Evolutionary conservation across 805 yeast genomes (phyloP).

Genomic region (Kurtzmaniella fragi): DNA sequence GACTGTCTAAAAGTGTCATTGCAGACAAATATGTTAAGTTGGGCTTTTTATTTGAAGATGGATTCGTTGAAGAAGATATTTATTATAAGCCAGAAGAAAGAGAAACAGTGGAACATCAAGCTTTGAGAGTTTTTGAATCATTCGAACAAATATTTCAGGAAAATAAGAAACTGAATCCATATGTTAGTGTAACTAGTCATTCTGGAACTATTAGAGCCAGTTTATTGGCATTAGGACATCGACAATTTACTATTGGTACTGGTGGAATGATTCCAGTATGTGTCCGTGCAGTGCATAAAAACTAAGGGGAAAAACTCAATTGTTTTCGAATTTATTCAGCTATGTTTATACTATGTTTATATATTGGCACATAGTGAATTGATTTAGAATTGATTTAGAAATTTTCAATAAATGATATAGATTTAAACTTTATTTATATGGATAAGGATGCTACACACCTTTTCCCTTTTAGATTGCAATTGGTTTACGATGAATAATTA

Average conservation of each 20-base stretch:
- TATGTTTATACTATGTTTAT: no score
- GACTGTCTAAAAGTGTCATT: conserved; percentile 39
- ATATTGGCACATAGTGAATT: no score
- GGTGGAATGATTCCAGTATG: conserved; percentile 47
- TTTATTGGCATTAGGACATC: conserved; percentile 34
- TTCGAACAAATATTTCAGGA: conserved; percentile 29
- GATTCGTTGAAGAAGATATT: conserved; percentile 45
- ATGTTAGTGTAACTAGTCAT: conserved; percentile 41
- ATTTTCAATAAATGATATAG: no score
- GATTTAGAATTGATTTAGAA: no score
- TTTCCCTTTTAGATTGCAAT: no score
- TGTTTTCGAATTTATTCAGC: no score
- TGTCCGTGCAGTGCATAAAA: conserved; percentile 29
- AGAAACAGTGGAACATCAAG: conserved; percentile 47
- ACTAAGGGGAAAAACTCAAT: no score
- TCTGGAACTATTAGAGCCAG: conserved; percentile 39
- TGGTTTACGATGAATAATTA: no score
- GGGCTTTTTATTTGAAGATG: conserved; percentile 38
- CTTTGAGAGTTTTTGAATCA: conserved; percentile 42
- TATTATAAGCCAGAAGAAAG: conserved; percentile 36
- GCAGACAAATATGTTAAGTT: conserved; percentile 29
- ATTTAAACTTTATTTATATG: no score
- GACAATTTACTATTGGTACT: conserved; percentile 35
- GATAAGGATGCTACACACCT: no score
- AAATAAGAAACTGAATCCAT: conserved; percentile 18